Conservation (phyloP, 768 basidiomycete species). For the Boletus vinaceobasis region DNA sequence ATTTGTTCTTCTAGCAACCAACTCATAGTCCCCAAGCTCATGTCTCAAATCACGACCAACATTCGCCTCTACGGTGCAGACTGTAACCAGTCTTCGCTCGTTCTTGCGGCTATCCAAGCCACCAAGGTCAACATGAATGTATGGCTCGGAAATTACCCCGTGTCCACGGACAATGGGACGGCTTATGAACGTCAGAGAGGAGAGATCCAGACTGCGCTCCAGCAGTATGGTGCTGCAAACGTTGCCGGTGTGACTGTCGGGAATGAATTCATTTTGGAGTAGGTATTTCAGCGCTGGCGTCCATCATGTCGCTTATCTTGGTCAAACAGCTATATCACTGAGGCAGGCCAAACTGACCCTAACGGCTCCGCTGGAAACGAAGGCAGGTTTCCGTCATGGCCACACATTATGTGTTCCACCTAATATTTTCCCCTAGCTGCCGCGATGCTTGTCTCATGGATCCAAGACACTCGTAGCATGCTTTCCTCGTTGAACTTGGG, state of each 20-base stretch:
- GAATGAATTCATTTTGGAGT: constrained; percentile 88
- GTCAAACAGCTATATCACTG: constrained; percentile 53
- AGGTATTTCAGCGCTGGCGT: constrained; percentile 14
- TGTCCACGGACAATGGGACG: constrained; percentile 56
- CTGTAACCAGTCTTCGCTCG: constrained; percentile 77
- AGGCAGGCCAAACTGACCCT: constrained; percentile 47
- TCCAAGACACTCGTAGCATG: constrained; percentile 62
- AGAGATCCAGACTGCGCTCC: constrained; percentile 61
- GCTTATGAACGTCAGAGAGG: constrained; percentile 75
- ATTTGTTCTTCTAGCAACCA: neutral
- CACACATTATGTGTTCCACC: neutral
- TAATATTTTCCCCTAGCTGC: constrained; percentile 42
- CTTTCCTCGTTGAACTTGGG: constrained; percentile 51
- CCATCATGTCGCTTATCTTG: constrained; percentile 1
- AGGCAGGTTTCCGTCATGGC: constrained; percentile 13
- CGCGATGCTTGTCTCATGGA: constrained; percentile 57
- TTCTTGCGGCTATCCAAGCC: constrained; percentile 84
- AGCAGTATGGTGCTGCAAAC: constrained; percentile 73
- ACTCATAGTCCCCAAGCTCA: constrained; percentile 43
- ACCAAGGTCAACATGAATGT: constrained; percentile 87
- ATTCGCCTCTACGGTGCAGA: constrained; percentile 86
- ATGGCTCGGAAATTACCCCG: constrained; percentile 68
- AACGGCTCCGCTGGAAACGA: constrained; percentile 56
- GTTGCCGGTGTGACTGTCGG: constrained; percentile 86
- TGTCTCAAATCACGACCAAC: constrained; percentile 83